Evolutionary conservation across 371 early-diverging fungal genomes (phyloP).

Genomic region (Zychaea mexicana): DNA sequence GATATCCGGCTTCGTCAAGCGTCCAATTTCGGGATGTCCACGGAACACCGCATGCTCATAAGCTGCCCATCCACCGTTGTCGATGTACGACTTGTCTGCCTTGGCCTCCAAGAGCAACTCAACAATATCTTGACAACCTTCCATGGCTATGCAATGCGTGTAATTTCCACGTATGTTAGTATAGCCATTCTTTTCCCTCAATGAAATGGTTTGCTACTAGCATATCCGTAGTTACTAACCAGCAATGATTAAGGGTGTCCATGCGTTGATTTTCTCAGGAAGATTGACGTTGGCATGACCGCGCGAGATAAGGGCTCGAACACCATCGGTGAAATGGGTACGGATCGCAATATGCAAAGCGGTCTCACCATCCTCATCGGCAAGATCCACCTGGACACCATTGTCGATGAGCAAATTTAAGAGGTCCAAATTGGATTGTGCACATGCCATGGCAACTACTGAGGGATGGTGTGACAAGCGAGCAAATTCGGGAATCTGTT

Average conservation of each 20-base stretch:
- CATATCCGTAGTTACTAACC: constrained; percentile 26
- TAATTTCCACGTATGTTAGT: not conserved
- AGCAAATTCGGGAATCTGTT: constrained; percentile 37
- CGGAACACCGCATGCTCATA: constrained; percentile 72
- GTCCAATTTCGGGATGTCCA: constrained; percentile 57
- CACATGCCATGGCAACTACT: constrained; percentile 62
- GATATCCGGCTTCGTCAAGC: constrained; percentile 44
- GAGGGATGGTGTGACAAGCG: constrained; percentile 42
- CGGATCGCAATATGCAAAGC: constrained; percentile 62
- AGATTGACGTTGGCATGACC: constrained; percentile 42
- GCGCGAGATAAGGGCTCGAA: constrained; percentile 44
- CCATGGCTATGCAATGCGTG: constrained; percentile 42
- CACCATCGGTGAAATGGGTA: constrained; percentile 55
- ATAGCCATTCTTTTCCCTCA: not conserved
- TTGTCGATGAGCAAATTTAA: constrained; percentile 51
- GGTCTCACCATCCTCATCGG: constrained; percentile 71
- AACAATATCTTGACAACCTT: constrained; percentile 58
- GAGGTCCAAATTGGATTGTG: constrained; percentile 49
- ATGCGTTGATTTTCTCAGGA: constrained; percentile 52
- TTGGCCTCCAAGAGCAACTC: constrained; percentile 54
- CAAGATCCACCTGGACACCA: constrained; percentile 55
- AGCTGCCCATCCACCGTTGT: constrained; percentile 65
- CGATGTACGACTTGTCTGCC: constrained; percentile 52
- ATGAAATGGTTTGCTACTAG: not conserved
- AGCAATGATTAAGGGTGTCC: constrained; percentile 70